Evolutionary conservation across 163 green algal genomes (phyloP), one percentile per base, ranked within the genome.

Genomic region (Scenedesmus sp.): DNA sequence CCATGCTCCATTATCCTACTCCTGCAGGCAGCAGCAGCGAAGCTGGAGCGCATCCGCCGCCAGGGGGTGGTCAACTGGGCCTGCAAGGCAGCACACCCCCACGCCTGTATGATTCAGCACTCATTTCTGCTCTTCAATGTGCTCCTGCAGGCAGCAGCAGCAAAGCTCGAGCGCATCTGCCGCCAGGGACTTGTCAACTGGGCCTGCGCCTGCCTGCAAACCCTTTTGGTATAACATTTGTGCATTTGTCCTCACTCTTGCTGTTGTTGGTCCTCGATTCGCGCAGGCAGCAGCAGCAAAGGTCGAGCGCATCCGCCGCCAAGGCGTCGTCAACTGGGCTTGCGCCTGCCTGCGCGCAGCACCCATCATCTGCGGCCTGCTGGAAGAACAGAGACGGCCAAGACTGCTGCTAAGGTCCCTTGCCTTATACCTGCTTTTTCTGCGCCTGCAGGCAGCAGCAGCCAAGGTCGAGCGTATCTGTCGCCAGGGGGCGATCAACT

Each of bases 321-420:
- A 77, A 16, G 87, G 87, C 4, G 7, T 84, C 0, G 46, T 91
- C 6, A 62, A 91, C 12, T 91, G 77, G n/a, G 54, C 73, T 46
- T 95, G 96, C 18, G 82, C 88, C 6, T 54, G 92, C 1, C 6
- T 97, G 26, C 93, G 95, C 54, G 90, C 93, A 55, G 90, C 98
- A 34, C 97, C 97, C 0, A 56, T 92, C 16, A 64, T 98, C 0
- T 62, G 92, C 3, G 88, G 87, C 12, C 60, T 96, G 1, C 93
- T 98, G 12, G 57, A 70, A 15, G 88, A 86, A 4, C 34, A 46
- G 83, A 98, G 91, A 95, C 97, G 81, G 91, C 86, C 6, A 95
- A 96, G 87, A 87, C 95, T 13, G 64, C 82, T 26, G 92, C 26
- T 5, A 91, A 94, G 46, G 81, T 98, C 3, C 23, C 94, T 8